A percentile compares a stretch with the other conserved stretches of the same genome.
Conservation (phyloP, 2,329 filamentous ascomycete species). For the Trematosphaeria pertusa region DNA sequence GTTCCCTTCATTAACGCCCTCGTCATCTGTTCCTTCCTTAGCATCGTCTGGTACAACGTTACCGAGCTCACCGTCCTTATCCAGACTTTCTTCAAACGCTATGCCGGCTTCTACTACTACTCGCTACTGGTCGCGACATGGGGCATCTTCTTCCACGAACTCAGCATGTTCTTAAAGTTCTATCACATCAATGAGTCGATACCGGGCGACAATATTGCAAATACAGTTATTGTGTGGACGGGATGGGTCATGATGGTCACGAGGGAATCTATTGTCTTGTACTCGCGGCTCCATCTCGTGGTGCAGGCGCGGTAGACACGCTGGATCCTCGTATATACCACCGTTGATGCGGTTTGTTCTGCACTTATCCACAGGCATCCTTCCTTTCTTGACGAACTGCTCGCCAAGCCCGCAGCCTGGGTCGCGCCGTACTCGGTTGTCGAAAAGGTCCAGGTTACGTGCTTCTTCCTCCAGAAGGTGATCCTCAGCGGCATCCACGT, state of each 20-base stretch:
- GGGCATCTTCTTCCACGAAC: slow-evolving; percentile 19
- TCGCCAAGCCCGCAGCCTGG: slow-evolving; percentile 32
- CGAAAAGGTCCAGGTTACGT: slow-evolving; percentile 47
- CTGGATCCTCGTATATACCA: slow-evolving; percentile 61
- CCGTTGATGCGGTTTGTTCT: slow-evolving; percentile 58
- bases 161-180: slow-evolving; percentile 21
- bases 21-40: slow-evolving; percentile 13
- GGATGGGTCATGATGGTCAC: slow-evolving; percentile 65
- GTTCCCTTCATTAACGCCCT: slow-evolving; percentile 11
- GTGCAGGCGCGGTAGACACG: slow-evolving; percentile 49
- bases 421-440: slow-evolving; percentile 39
- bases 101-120: slow-evolving; percentile 22
- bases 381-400: slow-evolving; percentile 55
- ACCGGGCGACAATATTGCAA: background rate
- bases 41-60: slow-evolving; percentile 16
- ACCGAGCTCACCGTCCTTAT: slow-evolving; percentile 19
- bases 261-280: slow-evolving; percentile 66
- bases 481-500: slow-evolving; percentile 53
- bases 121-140: slow-evolving; percentile 14
- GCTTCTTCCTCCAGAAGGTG: slow-evolving; percentile 45
- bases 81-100: slow-evolving; percentile 18
- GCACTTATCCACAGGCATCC: slow-evolving; percentile 59
- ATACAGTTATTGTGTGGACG: slow-evolving; percentile 8
- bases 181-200: slow-evolving; percentile 13
- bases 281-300: slow-evolving; percentile 65